Evolutionary conservation across 2,329 filamentous ascomycete species (phyloP).

Genomic region (Epicoccum sorghinum): DNA sequence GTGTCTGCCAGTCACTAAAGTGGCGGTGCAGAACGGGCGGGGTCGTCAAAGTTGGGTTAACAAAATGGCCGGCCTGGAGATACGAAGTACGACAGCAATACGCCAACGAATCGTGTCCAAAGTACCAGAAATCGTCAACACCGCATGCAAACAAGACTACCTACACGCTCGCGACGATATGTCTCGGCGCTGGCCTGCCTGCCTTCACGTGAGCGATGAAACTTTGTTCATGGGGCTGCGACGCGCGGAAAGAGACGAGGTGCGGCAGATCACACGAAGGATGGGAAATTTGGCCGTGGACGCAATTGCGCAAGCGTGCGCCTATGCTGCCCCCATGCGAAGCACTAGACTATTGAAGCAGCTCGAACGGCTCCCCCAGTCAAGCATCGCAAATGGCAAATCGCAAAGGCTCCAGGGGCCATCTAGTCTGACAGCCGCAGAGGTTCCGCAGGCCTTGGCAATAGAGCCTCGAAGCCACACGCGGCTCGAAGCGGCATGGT

Average conservation of each 20-base stretch:
- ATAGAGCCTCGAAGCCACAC: conserved; percentile 10
- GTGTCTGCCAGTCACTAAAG: conserved; percentile 1
- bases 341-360: conserved; percentile 4
- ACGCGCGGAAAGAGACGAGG: conserved; percentile 1
- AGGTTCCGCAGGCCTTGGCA: conserved; percentile 10
- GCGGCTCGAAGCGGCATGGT: conserved; percentile 12
- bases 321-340: neutral
- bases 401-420: neutral
- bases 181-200: neutral
- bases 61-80: neutral
- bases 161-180: neutral
- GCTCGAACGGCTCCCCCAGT: conserved; percentile 3
- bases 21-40: conserved; percentile 17
- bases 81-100: conserved; percentile 11
- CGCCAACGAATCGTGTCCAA: neutral
- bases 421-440: conserved; percentile 4
- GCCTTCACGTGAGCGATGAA: neutral
- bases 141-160: no score
- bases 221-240: neutral
- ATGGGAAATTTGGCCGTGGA: conserved; percentile 8
- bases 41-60: conserved; percentile 4
- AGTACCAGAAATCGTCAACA: neutral
- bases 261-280: neutral
- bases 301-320: neutral
- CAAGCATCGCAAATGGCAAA: neutral